Evolutionary conservation across 2,329 filamentous ascomycete species (phyloP), one percentile per base, ranked within the genome.

Genomic region (Delphinella strobiligena): DNA sequence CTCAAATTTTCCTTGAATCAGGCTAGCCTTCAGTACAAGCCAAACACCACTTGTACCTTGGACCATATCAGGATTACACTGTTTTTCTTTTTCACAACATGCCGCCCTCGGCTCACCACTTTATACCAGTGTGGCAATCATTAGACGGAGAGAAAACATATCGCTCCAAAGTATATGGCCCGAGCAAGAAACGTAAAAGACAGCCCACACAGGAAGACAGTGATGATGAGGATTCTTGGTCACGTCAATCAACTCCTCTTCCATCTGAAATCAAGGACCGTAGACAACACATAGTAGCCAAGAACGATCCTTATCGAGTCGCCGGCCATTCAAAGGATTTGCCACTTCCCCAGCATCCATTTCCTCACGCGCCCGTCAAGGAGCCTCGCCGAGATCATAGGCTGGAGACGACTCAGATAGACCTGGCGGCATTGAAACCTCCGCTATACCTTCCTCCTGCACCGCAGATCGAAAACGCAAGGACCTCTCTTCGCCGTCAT

Each of bases 311-410:
- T 9, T 54, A 55, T 43, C 50, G 54, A 51, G 53, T 63, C 41
- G 64, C 66, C 45, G 64, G 63, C 37, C 54, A 60, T 43, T 49
- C 56, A 38, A 52, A 61, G 41, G 51, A 60, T n/a, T 48, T 58
- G 31, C 49, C 55, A 17, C 43, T 67, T 11, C 65, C 66, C 36
- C 51, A 54, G 32, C 44, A 49, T 18, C 62, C 64, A 27, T 69
- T 69, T 44, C 67, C 66, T 27, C 66, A 69, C 47, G 58, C 58
- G 19, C 49, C 62, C 37, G 52, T 48, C 12, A 47, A 43, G 41
- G 35, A 29, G 41, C 16, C 37, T 24, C 14, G 31, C 44, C 40
- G 48, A 47, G 31, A 40, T 43, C 31, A 45, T 37, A 19, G 54
- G 27, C 45, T 63, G 4, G n/a, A n/a, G n/a, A n/a, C n/a, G n/a